Base-by-base conservation (phyloP, 2,329 filamentous ascomycete species). In the Bipolaris zeicola region DNA sequence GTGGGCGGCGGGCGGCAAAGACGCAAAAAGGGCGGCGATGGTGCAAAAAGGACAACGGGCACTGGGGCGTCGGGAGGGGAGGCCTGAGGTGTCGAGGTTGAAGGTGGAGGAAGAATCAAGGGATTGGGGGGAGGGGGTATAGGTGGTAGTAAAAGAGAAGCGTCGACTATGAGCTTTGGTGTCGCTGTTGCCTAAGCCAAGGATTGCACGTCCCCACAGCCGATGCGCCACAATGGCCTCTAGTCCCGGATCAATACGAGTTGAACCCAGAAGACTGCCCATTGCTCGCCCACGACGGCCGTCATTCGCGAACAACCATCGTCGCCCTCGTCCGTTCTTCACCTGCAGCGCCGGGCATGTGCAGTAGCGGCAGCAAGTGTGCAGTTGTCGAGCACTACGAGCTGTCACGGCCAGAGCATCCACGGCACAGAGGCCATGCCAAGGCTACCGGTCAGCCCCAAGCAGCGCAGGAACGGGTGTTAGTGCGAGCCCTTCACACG, bases 11-110 rank as follows among this genome's bases (percentile, higher is more conserved):
- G 58, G 62, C 64, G 68, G 68, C 61, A 62, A 60, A 62, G 33
- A 38, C 59, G 63, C 62, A 62, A 46, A 66, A 48, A 67, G 61
- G 58, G 63, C 65, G 63, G 66, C 65, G 59, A 65, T 61, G 59
- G 67, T 65, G 57, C 34, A 50, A 48, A 52, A 44, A 57, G 58
- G 55, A 31, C 50, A 63, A 65, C 63, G 13, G 8, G 60, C 62
- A 52, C 54, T 55, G 60, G 45, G 16, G 57, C 47, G 55, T 59
- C 49, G 61, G 64, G 16, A 16, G 55, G 64, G 56, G 62, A 64
- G 59, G 70, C 72, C 70, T 74, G 54, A 71, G 65, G 63, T 70
- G 33, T 61, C 58, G 61, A 52, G 47, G 54, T 61, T 58, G 52
- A 54, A 55, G 46, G 43, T 50, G 58, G 50, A 55, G 58, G 54